Conservation (phyloP, 257 asterid genomes). For the Plantago major region DNA sequence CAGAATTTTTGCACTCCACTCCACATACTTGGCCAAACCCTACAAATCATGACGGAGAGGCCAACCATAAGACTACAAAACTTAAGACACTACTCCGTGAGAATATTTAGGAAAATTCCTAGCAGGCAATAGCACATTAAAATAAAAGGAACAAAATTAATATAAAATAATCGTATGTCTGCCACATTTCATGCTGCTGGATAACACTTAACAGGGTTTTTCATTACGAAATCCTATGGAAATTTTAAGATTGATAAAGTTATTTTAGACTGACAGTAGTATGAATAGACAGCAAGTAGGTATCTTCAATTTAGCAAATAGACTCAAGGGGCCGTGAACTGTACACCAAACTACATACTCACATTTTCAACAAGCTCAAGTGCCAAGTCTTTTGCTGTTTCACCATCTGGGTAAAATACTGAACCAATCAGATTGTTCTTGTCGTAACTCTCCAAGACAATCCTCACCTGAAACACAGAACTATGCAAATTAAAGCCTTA, state of each 20-base stretch:
- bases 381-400: constrained; percentile 81
- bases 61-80: neutral
- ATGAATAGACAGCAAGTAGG: too few relatives aligned
- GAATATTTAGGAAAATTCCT: too few relatives aligned
- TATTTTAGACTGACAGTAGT: too few relatives aligned
- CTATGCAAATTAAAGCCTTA: constrained; percentile 15
- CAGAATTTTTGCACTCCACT: constrained; percentile 83
- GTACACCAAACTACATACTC: constrained; percentile 16
- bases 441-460: constrained; percentile 96
- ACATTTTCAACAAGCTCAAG: constrained; percentile 88
- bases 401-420: constrained; percentile 85
- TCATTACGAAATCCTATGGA: too few relatives aligned
- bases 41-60: constrained; percentile 22
- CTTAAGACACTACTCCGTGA: neutral
- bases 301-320: too few relatives aligned
- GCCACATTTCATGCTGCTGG: too few relatives aligned
- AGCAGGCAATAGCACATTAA: too few relatives aligned
- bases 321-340: too few relatives aligned
- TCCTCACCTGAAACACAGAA: constrained; percentile 62
- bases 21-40: constrained; percentile 90
- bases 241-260: too few relatives aligned
- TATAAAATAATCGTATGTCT: too few relatives aligned
- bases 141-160: too few relatives aligned
- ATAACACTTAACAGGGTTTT: too few relatives aligned
- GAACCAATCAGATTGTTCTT: constrained; percentile 88